Conservation (phyloP, 2,329 filamentous ascomycete species). For the Ophiostoma tasmaniense region DNA sequence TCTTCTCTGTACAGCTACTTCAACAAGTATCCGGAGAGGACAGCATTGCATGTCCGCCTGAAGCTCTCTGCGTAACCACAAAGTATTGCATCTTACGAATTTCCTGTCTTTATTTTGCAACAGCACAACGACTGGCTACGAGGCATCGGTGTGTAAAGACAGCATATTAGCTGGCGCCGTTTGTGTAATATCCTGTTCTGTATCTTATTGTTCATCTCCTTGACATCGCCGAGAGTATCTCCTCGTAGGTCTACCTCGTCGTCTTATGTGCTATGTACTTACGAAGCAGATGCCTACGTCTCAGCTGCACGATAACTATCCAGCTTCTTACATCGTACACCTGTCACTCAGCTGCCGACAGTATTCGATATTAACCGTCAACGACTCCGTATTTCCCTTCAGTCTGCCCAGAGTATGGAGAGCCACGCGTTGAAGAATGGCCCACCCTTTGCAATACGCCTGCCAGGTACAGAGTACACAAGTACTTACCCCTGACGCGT, state of each 20-base stretch:
- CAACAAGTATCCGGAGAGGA: neutral
- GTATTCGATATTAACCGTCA: neutral
- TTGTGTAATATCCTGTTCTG: too few species aligned
- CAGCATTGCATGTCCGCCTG: neutral
- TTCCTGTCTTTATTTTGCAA: too few species aligned
- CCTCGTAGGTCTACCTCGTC: too few species aligned
- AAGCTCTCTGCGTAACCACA: neutral
- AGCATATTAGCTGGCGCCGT: neutral
- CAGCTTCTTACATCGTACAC: neutral
- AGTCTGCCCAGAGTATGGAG: neutral
- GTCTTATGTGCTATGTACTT: too few species aligned
- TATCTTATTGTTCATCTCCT: too few species aligned
- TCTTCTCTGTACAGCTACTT: too few species aligned
- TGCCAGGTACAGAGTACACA: conserved; percentile 2
- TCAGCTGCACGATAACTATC: neutral
- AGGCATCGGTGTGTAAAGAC: neutral
- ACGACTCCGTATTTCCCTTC: neutral
- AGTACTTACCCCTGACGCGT: conserved; percentile 5
- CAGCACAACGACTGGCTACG: neutral
- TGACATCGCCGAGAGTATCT: too few species aligned
- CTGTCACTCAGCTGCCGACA: neutral
- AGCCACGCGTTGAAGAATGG: conserved; percentile 1
- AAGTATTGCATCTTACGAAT: too few species aligned
- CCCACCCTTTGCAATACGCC: neutral
- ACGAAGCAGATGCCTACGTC: too few species aligned